phyloP scores from a whole-genome alignment of 2,329 filamentous ascomycete genomes.

The Penicillium sclerotiorum region DNA sequence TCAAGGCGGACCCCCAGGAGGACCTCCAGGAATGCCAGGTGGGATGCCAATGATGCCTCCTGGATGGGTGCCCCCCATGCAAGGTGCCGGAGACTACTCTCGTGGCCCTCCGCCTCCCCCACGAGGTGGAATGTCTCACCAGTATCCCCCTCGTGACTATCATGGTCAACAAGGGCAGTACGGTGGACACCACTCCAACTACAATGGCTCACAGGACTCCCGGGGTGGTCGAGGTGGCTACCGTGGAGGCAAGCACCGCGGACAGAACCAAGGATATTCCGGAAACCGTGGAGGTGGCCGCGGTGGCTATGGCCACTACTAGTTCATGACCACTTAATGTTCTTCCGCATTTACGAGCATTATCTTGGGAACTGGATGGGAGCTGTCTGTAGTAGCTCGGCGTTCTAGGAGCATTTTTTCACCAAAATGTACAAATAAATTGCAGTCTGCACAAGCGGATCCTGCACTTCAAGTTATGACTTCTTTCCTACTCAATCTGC shows the following conservation, averaged over 20 bases:
- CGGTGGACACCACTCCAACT: slow-evolving; percentile 24
- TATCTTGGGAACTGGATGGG: not conserved
- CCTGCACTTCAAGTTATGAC: no score
- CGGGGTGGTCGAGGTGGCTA: slow-evolving; percentile 29
- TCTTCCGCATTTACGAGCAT: not conserved
- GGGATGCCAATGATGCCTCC: slow-evolving; percentile 35
- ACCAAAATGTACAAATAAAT: slow-evolving; percentile 3
- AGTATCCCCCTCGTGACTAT: slow-evolving; percentile 17
- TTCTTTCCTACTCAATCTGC: no score
- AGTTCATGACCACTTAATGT: slow-evolving; percentile 4
- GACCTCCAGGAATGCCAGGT: not conserved
- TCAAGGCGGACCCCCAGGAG: slow-evolving; percentile 21
- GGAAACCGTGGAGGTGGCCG: slow-evolving; percentile 26
- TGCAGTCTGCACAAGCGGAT: not conserved
- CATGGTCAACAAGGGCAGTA: slow-evolving; percentile 29
- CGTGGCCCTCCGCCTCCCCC: slow-evolving; percentile 44
- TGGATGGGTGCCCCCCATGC: slow-evolving; percentile 37
- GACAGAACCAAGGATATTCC: slow-evolving; percentile 34
- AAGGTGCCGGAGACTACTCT: slow-evolving; percentile 35
- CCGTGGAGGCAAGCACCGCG: slow-evolving; percentile 27
- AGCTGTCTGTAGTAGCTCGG: not conserved
- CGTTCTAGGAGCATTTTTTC: not conserved
- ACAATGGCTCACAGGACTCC: slow-evolving; percentile 18
- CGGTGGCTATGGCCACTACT: slow-evolving; percentile 45
- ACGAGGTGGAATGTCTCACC: slow-evolving; percentile 33